Evolutionary conservation across 2,329 filamentous ascomycete species (phyloP).

Genomic region (Aspergillus novofumigatus): DNA sequence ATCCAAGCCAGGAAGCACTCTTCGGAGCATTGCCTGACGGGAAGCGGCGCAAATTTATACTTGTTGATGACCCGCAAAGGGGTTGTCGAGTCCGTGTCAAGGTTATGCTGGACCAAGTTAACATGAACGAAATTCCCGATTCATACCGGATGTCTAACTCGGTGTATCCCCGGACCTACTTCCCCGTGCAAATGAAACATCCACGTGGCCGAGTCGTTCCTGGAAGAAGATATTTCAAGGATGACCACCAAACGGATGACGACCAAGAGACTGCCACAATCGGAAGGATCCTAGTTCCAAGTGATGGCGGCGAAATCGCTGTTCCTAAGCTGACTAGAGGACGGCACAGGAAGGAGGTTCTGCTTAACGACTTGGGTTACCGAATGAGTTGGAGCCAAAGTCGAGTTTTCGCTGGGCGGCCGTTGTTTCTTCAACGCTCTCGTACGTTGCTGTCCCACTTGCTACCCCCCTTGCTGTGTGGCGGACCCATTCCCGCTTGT

Average conservation of each 20-base stretch:
- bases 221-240: slow-evolving; percentile 69
- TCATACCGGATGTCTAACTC: slow-evolving; percentile 87
- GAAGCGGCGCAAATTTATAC: slow-evolving; percentile 93
- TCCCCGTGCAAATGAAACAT: slow-evolving; percentile 87
- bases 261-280: slow-evolving; percentile 32
- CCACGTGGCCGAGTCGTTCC: slow-evolving; percentile 68
- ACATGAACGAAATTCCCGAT: slow-evolving; percentile 94
- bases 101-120: slow-evolving; percentile 86
- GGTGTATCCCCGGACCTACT: slow-evolving; percentile 88
- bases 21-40: slow-evolving; percentile 86
- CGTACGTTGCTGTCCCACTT: slow-evolving; percentile 56
- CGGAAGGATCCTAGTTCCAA: slow-evolving; percentile 53
- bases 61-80: slow-evolving; percentile 84
- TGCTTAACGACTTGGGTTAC: slow-evolving; percentile 87
- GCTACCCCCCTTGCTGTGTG: slow-evolving; percentile 4
- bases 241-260: slow-evolving; percentile 56
- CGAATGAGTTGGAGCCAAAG: slow-evolving; percentile 97
- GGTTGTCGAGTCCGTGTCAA: slow-evolving; percentile 79
- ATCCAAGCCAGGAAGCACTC: slow-evolving; percentile 57
- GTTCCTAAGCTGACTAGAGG: slow-evolving; percentile 70
- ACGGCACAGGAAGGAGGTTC: slow-evolving; percentile 75
- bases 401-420: slow-evolving; percentile 80
- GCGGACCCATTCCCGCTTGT: slow-evolving; percentile 5
- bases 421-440: slow-evolving; percentile 84
- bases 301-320: slow-evolving; percentile 71